Base-by-base conservation (phyloP, 2,329 filamentous ascomycete genomes). In the Cytospora paraplurivora region DNA sequence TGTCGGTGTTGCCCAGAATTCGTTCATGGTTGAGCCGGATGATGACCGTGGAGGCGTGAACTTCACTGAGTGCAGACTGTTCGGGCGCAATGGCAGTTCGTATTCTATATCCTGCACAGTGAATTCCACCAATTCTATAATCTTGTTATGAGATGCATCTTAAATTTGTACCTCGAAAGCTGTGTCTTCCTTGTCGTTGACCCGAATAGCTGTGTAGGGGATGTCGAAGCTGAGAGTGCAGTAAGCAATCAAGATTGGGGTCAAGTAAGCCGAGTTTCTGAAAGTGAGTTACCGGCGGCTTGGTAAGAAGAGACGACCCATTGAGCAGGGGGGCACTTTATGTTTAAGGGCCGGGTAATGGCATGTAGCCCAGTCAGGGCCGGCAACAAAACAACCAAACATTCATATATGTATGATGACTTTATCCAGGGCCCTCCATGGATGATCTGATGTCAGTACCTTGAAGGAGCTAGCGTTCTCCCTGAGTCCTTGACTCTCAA, bases 21-120 rank as follows among this genome's bases (percentile, higher is more conserved):
- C 49, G 54, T 58, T 56, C 61, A 63, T 63, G 55, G 50, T 63
- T 19, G 61, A 52, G 50, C 37, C 44, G n/a, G 61, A 54, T 49
- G 49, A 37, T 37, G 61, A 53, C 13, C 37, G 7, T 32, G 49
- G 61, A n/a, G 55, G 61, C 47, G 61, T 51, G 49, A 59, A 19
- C 59, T 51, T 62, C 7, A 33, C 35, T 27, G n/a, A 49, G 21
- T 50, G 38, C 59, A 27, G 52, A 17, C 12, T 7, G 38, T 13
- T 41, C 38, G n/a, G 13, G 41, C 7, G 7, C 8, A n/a, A 38
- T 27, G 41, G 37, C 13, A 49, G 59, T 15, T 35, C 34, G 44
- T 32, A 10, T n/a, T 32, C 50, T 27, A 49, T 61, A 32, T 32
- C 4, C 53, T 34, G 34, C 47, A 54, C 55, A 37, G 8, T 53